Base-by-base conservation (phyloP, 164 flowering plant genomes). In the Liriodendron chinense region DNA sequence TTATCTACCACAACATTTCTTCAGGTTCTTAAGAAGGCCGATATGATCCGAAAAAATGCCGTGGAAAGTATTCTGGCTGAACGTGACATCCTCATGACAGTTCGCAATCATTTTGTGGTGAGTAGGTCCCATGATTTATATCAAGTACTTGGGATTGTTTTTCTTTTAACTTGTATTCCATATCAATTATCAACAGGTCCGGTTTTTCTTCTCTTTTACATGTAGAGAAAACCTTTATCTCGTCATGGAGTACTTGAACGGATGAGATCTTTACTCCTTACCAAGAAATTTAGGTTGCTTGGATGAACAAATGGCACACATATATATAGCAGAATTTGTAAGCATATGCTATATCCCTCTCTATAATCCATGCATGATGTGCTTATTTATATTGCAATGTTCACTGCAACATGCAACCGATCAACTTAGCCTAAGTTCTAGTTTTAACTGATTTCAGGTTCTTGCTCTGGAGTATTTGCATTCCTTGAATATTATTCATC, bases 31-130 rank as follows among this genome's bases (percentile, higher is more conserved):
- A 96, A 89, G 76, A 96, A 96, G 83, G 94, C 93, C 73, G 99
- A 92, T 76, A 96, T 90, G 96, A 94, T 96, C 53, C 89, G 98
- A 56, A 96, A 96, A 83, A 96, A 96, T 89, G 94, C 97, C 72
- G 99, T 96, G 76, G 97, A 96, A 75, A 96, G 96, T 86, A 96
- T 96, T 86, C 85, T 96, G 87, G 99, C 98, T 34, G 99, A 96
- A 84, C 93, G 99, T 23, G 85, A 96, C 83, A 96, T 96, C 76
- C 83, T 96, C 26, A 96, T 96, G 73, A 83, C 98, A 78, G 86
- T 87, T 79, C 94, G 97, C 72, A 96, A 96, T 88, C 99, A 98
- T 76, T 96, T 96, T 89, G 98, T 96, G 93, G 99, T 94, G 74
- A 89, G 94, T 62, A 78, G 76, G 69, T 74, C 71, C 65, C 48